A percentile compares a stretch with the other conserved stretches of the same genome.
Evolutionary conservation across 257 asterid genomes (phyloP).

Genomic region (Petrea volubilis): DNA sequence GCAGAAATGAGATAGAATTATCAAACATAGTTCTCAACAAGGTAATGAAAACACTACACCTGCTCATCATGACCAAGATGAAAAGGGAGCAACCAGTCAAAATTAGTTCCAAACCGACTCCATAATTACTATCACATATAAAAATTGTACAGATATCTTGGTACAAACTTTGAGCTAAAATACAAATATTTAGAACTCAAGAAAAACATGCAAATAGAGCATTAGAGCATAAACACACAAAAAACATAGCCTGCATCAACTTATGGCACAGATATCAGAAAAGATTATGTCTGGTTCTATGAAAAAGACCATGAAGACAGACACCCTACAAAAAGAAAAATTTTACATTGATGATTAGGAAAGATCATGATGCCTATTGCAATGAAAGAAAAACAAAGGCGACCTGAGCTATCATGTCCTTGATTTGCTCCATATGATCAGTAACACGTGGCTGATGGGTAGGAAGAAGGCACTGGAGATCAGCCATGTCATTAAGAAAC

Average conservation of each 20-base stretch:
- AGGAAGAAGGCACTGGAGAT: slow-evolving; percentile 82
- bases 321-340: not conserved
- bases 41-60: not conserved
- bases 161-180: slow-evolving; percentile 13
- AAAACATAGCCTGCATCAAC: not conserved
- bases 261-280: not conserved
- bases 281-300: not conserved
- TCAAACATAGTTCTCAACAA: not conserved
- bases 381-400: not conserved
- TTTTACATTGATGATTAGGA: slow-evolving; percentile 3
- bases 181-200: not conserved
- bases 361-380: not conserved
- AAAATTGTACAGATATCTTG: not conserved
- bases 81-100: not conserved
- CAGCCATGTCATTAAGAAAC: slow-evolving; percentile 75
- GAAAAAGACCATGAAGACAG: not conserved
- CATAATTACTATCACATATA: not conserved
- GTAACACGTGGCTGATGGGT: slow-evolving; percentile 83
- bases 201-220: not conserved
- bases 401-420: slow-evolving; percentile 82
- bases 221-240: not conserved
- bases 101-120: not conserved
- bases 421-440: slow-evolving; percentile 54
- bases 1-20: slow-evolving; percentile 14
- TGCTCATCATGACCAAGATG: not conserved